These are phyloP conservation scores for Serpula lacrymans DNA, from an alignment of 768 basidiomycete genomes.

Conservation along the genomic window DNA sequence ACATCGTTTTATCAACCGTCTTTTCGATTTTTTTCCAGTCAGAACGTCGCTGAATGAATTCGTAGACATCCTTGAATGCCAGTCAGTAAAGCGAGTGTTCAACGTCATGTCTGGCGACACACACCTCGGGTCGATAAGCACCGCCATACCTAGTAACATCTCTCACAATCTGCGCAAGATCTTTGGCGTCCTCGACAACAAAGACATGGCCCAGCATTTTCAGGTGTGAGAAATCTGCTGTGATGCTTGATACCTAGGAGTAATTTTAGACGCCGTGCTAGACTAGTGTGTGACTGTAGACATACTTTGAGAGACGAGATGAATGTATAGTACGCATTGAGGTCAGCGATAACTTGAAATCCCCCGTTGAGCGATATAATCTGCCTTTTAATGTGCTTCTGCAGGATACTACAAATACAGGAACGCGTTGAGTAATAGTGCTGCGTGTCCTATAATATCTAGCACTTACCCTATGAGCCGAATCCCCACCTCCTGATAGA, in stretches of 20 bases:
- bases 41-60: constrained; percentile 89
- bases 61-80: constrained; percentile 73
- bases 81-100: background rate
- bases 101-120: constrained; percentile 7
- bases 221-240: constrained; percentile 86
- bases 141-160: constrained; percentile 97
- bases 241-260: constrained; percentile 67
- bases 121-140: constrained; percentile 88
- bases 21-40: constrained; percentile 99
- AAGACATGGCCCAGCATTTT: constrained; percentile 98
- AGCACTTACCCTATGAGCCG: constrained; percentile 39
- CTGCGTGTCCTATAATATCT: background rate
- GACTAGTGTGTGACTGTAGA: too few species aligned
- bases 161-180: constrained; percentile 91
- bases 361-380: constrained; percentile 94
- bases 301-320: constrained; percentile 78
- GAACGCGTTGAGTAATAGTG: too few species aligned
- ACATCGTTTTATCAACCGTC: constrained; percentile 93
- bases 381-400: constrained; percentile 95
- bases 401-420: constrained; percentile 63
- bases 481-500: constrained; percentile 96
- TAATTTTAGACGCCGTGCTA: constrained; percentile 5
- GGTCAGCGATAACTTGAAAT: constrained; percentile 93
- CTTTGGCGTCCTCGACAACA: constrained; percentile 93
- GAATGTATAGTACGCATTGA: constrained; percentile 92